Percentiles rank a stretch among this genome's conserved stretches.
phyloP scores from a whole-genome alignment of 305 asterid species.

The Coffea humblotiana region DNA sequence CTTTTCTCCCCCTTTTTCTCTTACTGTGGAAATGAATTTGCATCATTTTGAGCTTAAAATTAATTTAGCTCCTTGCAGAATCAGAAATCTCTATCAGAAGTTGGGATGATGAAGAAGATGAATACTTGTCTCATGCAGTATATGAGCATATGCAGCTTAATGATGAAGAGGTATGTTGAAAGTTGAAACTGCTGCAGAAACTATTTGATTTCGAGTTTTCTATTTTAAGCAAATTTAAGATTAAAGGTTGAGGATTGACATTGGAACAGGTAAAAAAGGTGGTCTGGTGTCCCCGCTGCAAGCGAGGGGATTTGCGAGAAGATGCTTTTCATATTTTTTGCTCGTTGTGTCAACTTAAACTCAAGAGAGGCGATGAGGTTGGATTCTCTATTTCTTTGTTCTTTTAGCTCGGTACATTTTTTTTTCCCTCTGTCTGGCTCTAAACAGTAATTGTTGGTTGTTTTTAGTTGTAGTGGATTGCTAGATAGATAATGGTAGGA shows the following conservation, averaged over 20 bases:
- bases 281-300: conserved; percentile 96
- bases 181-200: not conserved
- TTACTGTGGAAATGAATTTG: not conserved
- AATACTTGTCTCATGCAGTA: conserved; percentile 69
- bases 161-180: conserved; percentile 53
- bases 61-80: conserved; percentile 35
- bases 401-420: not conserved
- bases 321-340: conserved; percentile 54
- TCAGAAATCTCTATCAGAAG: conserved; percentile 31
- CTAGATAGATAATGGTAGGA: too few relatives aligned
- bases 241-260: conserved; percentile 14
- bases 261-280: conserved; percentile 47
- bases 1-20: not conserved
- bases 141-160: conserved; percentile 81
- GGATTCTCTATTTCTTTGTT: conserved; percentile 19
- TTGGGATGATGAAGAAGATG: conserved; percentile 96
- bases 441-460: not conserved
- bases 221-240: conserved; percentile 1
- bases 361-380: conserved; percentile 72
- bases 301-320: conserved; percentile 69
- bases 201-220: not conserved
- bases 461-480: too few relatives aligned
- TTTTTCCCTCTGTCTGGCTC: not conserved
- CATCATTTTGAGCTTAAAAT: too few relatives aligned
- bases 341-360: conserved; percentile 58